Base-by-base conservation (phyloP, 1,284 basidiomycete genomes). In the Rhizopogon parksii region DNA sequence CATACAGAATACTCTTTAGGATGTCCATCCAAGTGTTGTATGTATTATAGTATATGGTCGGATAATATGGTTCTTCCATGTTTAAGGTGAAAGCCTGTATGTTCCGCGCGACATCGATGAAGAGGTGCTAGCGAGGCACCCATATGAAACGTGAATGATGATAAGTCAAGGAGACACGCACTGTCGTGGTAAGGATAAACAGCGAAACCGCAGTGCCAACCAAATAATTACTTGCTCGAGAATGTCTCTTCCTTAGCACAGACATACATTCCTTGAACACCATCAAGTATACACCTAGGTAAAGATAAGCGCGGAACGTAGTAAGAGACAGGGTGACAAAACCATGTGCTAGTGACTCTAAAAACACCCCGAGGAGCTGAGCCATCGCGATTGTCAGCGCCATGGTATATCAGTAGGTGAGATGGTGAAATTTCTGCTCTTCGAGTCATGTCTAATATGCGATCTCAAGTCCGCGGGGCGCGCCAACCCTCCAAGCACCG, bases 301-400 rank as follows among this genome's bases (percentile, higher is more conserved):
- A 21, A 35, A 7, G 39, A 38, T 35, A 6, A 27, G 15, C 19
- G 15, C 6, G 35, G 27, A 2, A n/a, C 27, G 9, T n/a, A 3
- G 27, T 11, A n/a, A n/a, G 30, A n/a, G 25, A 43, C 15, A 4
- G 2, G 6, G 24, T 9, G 3, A 24, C 53, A 15, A 36, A 14
- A 58, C 57, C 59, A 35, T 60, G 56, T 8, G 32, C 46, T 19
- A 60, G 12, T 6, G 53, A 50, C 40, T 60, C 57, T 38, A 60
- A 38, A 32, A 58, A 49, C 12, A 47, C 53, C 1, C 57, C 57
- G 4, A 21, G 42, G n/a, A 58, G 56, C 39, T 58, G 49, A 40
- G 56, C 56, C 24, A 40, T 39, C 1, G 56, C 34, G 43, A 57
- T 47, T 17, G 51, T 42, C 37, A 53, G 15, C 9, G 51, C 15